Evolutionary conservation across 305 asterid genomes (phyloP).

Genomic region (Fraxinus xanthoxyloides): DNA sequence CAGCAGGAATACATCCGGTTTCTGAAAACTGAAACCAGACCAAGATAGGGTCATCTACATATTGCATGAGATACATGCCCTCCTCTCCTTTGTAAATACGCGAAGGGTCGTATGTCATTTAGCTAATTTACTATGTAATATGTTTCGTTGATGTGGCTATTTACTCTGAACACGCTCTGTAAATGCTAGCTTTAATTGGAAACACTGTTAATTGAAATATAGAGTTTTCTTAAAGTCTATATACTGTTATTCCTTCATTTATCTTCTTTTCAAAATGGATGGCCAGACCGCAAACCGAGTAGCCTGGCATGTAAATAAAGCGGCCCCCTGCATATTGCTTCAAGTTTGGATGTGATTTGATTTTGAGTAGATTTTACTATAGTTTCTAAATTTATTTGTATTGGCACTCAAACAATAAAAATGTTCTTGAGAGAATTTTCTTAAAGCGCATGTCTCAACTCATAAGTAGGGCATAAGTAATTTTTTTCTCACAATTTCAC

Average conservation of each 20-base stretch:
- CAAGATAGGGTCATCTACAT: slow-evolving; percentile 30
- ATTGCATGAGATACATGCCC: background rate
- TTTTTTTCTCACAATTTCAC: background rate
- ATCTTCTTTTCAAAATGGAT: background rate
- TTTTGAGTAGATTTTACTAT: background rate
- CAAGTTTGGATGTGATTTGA: background rate
- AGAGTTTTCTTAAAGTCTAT: background rate
- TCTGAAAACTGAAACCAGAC: slow-evolving; percentile 58
- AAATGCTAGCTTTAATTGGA: background rate
- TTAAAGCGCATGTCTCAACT: background rate
- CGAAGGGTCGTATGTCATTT: slow-evolving; percentile 9
- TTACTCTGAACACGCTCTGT: background rate
- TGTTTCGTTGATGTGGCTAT: slow-evolving; percentile 8
- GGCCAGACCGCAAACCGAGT: background rate
- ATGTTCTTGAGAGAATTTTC: background rate
- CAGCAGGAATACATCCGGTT: slow-evolving; percentile 72
- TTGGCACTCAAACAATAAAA: background rate
- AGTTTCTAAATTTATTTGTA: background rate
- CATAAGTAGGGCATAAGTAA: background rate
- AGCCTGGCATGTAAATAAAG: background rate
- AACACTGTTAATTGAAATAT: background rate
- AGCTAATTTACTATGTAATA: background rate
- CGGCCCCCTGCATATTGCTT: background rate
- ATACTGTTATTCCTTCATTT: background rate
- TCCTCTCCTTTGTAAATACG: slow-evolving; percentile 1